Base-by-base conservation (phyloP, 2,329 filamentous ascomycete species). In the Beauveria rudraprayagi region DNA sequence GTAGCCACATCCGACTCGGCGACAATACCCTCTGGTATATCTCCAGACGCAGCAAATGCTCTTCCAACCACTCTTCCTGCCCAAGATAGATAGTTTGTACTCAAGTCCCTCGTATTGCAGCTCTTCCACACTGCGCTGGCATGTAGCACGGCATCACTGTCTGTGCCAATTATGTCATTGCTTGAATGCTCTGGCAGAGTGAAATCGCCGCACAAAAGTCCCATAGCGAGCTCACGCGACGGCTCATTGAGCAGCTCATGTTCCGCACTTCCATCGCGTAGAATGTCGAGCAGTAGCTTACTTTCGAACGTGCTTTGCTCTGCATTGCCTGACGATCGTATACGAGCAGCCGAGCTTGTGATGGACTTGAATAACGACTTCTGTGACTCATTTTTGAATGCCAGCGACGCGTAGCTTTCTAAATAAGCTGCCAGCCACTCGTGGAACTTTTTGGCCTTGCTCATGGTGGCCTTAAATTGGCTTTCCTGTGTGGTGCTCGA, bases 401-500 rank as follows among this genome's bases (percentile, higher is more conserved):
- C 70, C 1, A 78, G 70, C 1, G 85, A 86, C 8, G 79, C 74
- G 65, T 90, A 93, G 0, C 76, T 72, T 17, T 82, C 76, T 4
- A 97, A 77, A 66, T 89, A 92, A 52, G 82, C 77, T 9, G 83
- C 81, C 55, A 97, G 84, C 92, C 92, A 97, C 11, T 76, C 71
- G 66, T 92, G 87, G 67, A 99, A 97, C 1, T 73, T 75, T 63
- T 87, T 82, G 7, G 91, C 88, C 68, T 89, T 93, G 63, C 79
- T 84, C 77, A 92, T 85, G 0, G 91, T 96, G 6, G 83, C 82
- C 65, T 83, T 83, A 71, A 93, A 89, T 67, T 96, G 90, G 62
- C 83, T 91, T 70, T 95, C 90, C 67, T 96, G 91, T 0, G 90
- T 93, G 4, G 89, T 93, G 67, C 86, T 91, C 14, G 89, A 85